Evolutionary conservation across 805 yeast genomes (phyloP), one percentile per base, ranked within the genome.

Genomic region (Wickerhamomyces pijperi): DNA sequence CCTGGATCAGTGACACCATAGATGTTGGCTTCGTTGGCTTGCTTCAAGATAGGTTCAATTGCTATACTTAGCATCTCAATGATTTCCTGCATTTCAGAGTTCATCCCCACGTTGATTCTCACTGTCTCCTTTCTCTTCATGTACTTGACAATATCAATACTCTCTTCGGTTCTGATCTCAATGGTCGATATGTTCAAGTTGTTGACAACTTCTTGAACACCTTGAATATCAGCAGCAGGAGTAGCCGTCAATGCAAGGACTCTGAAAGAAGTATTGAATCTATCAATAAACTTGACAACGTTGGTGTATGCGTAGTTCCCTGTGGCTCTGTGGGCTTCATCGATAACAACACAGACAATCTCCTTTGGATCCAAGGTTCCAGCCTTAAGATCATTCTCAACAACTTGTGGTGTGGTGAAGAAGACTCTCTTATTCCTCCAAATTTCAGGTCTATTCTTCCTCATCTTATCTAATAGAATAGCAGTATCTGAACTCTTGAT

Each of bases 341-440:
- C 99, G 19, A 92, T 69, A 3, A 92, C 90, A 34, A 94, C 50
- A 39, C 92, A 73, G 0, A 76, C 81, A 13, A 92, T 65, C 19
- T 71, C 70, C 46, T 75, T 79, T 0, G 97, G 95, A 51, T 85
- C 76, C 19, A 90, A 60, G 2, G 74, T 62, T 0, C 96, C 96
- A 31, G 75, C 63, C 33, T 72, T 67, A 44, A 92, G 64, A 59
- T 92, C 99, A 58, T 87, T 87, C 45, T 86, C 95, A 4, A 92
- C 88, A 5, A 88, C 94, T 51, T 92, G 98, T 0, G 99, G 98
- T 0, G 99, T 92, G 1, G 96, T 77, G 54, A 92, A 92, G 50
- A 92, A 84, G 0, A 94, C 86, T 29, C 87, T 65, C 48, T 80
- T 82, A 3, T 67, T 54, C 15, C 64, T 61, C 97, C 97, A 92